Conservation (phyloP, 164 flowering plant species). For the Berberis vulgaris region DNA sequence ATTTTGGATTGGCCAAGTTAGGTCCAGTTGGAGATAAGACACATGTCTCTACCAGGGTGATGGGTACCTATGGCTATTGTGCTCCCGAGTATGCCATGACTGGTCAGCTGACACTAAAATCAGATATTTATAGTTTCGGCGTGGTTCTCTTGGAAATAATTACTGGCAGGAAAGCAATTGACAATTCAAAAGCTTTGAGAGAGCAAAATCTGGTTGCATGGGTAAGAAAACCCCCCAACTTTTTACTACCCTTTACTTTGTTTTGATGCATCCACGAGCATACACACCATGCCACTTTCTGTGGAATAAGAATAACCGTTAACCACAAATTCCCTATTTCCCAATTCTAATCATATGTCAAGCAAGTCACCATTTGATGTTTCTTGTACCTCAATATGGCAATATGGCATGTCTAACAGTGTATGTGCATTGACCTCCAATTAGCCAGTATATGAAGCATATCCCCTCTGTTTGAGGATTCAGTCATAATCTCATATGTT, state of each 20-base stretch:
- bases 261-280: neutral
- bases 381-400: too few species aligned
- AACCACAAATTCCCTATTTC: too few species aligned
- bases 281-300: neutral
- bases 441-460: too few species aligned
- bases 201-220: slow-evolving; percentile 66
- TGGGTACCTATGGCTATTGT: slow-evolving; percentile 67
- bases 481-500: too few species aligned
- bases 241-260: neutral
- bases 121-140: slow-evolving; percentile 69
- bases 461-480: too few species aligned
- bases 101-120: slow-evolving; percentile 45
- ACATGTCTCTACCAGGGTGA: slow-evolving; percentile 39
- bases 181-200: slow-evolving; percentile 41
- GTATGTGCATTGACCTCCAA: too few species aligned
- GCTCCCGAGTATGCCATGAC: slow-evolving; percentile 60
- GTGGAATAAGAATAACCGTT: neutral
- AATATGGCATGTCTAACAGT: too few species aligned
- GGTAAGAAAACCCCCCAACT: slow-evolving; percentile 25
- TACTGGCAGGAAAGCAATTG: slow-evolving; percentile 60
- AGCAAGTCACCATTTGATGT: too few species aligned
- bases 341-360: too few species aligned
- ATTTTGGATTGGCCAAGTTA: slow-evolving; percentile 55
- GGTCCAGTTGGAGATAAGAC: slow-evolving; percentile 35
- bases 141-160: slow-evolving; percentile 59